Evolutionary conservation across 2,329 filamentous ascomycete genomes (phyloP).

Genomic region (Talaromyces islandicus): DNA sequence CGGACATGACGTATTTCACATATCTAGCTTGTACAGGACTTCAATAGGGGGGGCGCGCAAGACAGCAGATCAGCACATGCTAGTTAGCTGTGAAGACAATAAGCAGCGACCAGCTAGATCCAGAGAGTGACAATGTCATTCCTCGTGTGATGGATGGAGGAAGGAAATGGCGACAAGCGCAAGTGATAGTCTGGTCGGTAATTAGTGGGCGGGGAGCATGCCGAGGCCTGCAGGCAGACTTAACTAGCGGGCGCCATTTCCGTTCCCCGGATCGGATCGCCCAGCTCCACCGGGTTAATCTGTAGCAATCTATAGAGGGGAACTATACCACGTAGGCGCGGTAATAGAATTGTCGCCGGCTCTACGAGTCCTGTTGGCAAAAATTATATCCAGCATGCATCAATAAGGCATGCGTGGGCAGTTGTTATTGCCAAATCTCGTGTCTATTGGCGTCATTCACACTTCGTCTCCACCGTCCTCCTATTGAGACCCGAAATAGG

Average conservation of each 20-base stretch:
- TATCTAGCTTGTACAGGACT: background rate
- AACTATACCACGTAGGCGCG: too few species aligned
- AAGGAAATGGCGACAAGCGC: background rate
- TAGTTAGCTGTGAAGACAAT: background rate
- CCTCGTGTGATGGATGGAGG: background rate
- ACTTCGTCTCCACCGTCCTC: background rate
- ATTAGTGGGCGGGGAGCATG: background rate
- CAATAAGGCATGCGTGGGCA: background rate
- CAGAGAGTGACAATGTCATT: background rate
- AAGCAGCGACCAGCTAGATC: background rate
- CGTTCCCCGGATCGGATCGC: background rate
- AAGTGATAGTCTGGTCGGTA: background rate
- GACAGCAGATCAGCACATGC: background rate
- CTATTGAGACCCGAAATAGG: slow-evolving; percentile 23
- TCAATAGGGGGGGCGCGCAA: background rate
- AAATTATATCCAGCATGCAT: background rate
- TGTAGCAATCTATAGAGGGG: background rate
- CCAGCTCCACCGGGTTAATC: background rate
- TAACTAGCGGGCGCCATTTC: background rate
- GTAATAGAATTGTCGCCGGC: background rate
- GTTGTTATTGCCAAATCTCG: background rate
- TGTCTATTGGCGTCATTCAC: background rate
- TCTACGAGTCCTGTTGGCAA: background rate
- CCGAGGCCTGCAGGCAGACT: background rate
- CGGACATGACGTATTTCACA: slow-evolving; percentile 14